Percentiles rank a stretch among this genome's conserved stretches.
Evolutionary conservation across 768 basidiomycete species (phyloP).

Genomic region (Leccinum barrowsii): DNA sequence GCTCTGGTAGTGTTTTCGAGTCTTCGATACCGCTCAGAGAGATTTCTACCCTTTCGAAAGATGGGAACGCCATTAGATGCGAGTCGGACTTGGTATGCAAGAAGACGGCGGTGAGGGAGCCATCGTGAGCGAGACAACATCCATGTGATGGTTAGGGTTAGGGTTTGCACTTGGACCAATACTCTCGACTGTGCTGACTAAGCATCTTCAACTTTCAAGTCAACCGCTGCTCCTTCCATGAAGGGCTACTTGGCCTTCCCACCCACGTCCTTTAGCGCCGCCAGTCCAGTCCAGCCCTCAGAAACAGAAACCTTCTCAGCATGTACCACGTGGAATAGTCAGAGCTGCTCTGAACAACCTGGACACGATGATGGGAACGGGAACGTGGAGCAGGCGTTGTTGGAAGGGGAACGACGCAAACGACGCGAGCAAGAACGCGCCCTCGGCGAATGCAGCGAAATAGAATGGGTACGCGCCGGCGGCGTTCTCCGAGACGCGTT

Average conservation of each 20-base stretch:
- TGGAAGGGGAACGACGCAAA: constrained; percentile 15
- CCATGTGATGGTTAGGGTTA: constrained; percentile 7
- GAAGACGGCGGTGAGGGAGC: not conserved
- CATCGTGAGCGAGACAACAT: constrained; percentile 17
- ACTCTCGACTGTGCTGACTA: not conserved
- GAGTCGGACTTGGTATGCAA: constrained; percentile 1
- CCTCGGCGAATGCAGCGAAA: constrained; percentile 48
- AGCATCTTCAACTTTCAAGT: not conserved
- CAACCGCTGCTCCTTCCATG: constrained; percentile 9
- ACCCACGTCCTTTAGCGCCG: constrained; percentile 1
- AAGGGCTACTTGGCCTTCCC: constrained; percentile 27
- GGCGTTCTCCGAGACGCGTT: constrained; percentile 49
- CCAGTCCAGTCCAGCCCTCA: not conserved
- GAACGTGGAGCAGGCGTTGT: not conserved
- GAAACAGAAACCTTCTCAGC: not conserved
- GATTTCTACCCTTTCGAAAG: constrained; percentile 50
- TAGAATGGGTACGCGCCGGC: constrained; percentile 59
- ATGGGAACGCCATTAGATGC: not conserved
- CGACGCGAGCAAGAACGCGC: constrained; percentile 34
- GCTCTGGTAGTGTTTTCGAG: constrained; percentile 53
- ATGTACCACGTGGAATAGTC: constrained; percentile 1
- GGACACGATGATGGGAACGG: not conserved
- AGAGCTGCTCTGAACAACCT: not conserved
- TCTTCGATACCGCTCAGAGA: constrained; percentile 51
- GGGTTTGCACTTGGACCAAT: not conserved